Evolutionary conservation across 768 basidiomycete species (phyloP), one percentile per base, ranked within the genome.

Genomic region (Gloeopeniophorella convolvens): DNA sequence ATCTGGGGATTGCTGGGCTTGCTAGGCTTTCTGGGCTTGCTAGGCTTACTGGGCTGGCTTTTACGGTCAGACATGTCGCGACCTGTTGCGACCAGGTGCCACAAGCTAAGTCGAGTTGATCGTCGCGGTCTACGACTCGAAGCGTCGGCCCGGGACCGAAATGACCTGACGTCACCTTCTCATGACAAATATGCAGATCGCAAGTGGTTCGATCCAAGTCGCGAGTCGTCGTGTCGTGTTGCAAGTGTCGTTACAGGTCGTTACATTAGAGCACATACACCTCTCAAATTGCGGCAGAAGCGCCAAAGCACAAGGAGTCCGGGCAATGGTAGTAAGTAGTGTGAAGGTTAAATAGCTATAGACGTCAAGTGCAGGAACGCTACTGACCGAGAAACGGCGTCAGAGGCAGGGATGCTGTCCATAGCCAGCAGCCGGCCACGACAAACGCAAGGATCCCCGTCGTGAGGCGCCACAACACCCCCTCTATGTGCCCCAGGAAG

Each of bases 361-460:
- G 23, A 43, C 24, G 15, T 28, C 21, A 43, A 21, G 23, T 21
- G 11, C 37, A 39, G 16, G 23, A n/a, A 39, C 16, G 37, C 10
- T 44, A 44, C 9, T 35, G 18, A 21, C 23, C 26, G 21, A 16
- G 16, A 34, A 45, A 26, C 7, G 40, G 21, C 15, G 35, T 31
- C 28, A 39, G 28, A 32, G 36, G 24, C 16, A 48, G 36, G 30
- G 35, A 44, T 34, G 11, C 4, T 1, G 40, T 39, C 48, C 53
- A 55, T 3, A 51, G 37, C 50, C 54, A 56, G 30, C 42, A 51
- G 5, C 35, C 48, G 18, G 40, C 50, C 6, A 52, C 35, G 4
- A 70, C 47, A 23, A 65, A 54, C 8, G 55, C 65, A n/a, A 74
- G 46, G 0, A 74, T 70, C 3, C 68, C 73, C 4, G 75, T 71